A percentile compares a stretch with the other conserved stretches of the same genome.
phyloP scores from a whole-genome alignment of 2,329 filamentous ascomycete genomes.

The Ophiostoma sp. region DNA sequence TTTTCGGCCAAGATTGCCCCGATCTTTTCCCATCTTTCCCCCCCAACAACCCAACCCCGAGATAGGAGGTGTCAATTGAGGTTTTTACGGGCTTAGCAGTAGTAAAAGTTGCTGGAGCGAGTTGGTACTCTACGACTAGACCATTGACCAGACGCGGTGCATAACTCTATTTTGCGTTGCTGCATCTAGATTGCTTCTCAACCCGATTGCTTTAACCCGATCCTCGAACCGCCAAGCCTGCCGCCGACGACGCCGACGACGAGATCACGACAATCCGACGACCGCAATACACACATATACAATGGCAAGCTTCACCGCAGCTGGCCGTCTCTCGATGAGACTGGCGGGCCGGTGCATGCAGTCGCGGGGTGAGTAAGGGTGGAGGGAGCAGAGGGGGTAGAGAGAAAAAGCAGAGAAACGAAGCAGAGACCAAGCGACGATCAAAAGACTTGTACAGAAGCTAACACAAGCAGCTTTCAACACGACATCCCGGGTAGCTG shows the following conservation, averaged over 20 bases:
- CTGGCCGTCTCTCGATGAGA: constrained; percentile 27
- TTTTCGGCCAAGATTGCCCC: constrained; percentile 26
- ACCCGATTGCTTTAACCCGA: not conserved
- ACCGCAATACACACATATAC: not conserved
- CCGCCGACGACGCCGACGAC: not conserved
- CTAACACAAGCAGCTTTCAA: constrained; percentile 51
- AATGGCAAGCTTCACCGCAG: constrained; percentile 27
- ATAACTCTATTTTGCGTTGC: not conserved
- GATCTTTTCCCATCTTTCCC: constrained; percentile 18
- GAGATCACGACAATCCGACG: not conserved
- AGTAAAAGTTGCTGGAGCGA: not conserved
- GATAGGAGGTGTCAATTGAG: constrained; percentile 22
- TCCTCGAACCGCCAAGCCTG: not conserved
- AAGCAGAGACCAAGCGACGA: not conserved
- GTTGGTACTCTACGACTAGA: not conserved
- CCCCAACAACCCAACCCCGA: constrained; percentile 16
- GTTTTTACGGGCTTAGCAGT: constrained; percentile 20
- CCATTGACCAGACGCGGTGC: not conserved
- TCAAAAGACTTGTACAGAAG: not conserved
- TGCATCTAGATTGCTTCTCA: not conserved
- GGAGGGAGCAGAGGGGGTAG: not conserved
- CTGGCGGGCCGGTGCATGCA: constrained; percentile 28
- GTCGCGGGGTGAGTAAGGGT: constrained; percentile 22
- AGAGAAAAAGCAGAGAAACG: not conserved
- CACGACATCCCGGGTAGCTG: constrained; percentile 57